Percentiles rank a stretch among this genome's conserved stretches.
These are phyloP conservation scores for Candida michaelii DNA, from an alignment of 805 yeast genomes.

Conservation along the genomic window DNA sequence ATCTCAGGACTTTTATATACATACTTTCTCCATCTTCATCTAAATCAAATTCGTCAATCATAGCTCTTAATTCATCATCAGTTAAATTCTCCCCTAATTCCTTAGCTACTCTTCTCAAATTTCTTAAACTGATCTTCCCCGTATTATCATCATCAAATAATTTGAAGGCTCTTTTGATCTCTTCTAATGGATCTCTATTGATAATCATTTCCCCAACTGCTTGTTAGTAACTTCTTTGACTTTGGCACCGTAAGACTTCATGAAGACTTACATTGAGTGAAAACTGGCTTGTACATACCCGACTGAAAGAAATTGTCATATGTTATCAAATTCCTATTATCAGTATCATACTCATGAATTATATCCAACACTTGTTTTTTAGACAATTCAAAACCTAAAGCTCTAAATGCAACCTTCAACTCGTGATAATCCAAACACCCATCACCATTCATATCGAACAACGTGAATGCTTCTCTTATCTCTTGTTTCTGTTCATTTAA, in stretches of 20 bases:
- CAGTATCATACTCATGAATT: constrained; percentile 78
- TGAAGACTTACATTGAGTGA: no score
- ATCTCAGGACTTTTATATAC: constrained; percentile 22
- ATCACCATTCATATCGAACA: constrained; percentile 91
- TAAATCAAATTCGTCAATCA: constrained; percentile 96
- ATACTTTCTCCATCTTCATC: constrained; percentile 91
- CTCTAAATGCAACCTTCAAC: constrained; percentile 88
- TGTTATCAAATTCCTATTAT: constrained; percentile 67
- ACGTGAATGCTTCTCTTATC: constrained; percentile 84
- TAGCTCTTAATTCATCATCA: constrained; percentile 91
- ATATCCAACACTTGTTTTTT: constrained; percentile 73
- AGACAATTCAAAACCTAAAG: constrained; percentile 84
- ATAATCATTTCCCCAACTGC: constrained; percentile 77
- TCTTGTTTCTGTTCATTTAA: constrained; percentile 88
- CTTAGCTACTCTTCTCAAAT: constrained; percentile 84
- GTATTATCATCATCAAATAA: constrained; percentile 86
- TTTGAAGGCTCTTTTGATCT: constrained; percentile 83
- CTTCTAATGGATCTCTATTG: constrained; percentile 90
- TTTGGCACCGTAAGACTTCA: no score
- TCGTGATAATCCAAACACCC: constrained; percentile 91
- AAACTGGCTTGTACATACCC: constrained; percentile 42
- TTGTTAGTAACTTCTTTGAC: constrained; percentile 24
- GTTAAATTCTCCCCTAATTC: constrained; percentile 89
- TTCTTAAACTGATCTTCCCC: constrained; percentile 79
- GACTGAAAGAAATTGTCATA: constrained; percentile 80